These are phyloP conservation scores for Exophiala oligosperma DNA, from an alignment of 2,329 filamentous ascomycete species.

Conservation along the genomic window DNA sequence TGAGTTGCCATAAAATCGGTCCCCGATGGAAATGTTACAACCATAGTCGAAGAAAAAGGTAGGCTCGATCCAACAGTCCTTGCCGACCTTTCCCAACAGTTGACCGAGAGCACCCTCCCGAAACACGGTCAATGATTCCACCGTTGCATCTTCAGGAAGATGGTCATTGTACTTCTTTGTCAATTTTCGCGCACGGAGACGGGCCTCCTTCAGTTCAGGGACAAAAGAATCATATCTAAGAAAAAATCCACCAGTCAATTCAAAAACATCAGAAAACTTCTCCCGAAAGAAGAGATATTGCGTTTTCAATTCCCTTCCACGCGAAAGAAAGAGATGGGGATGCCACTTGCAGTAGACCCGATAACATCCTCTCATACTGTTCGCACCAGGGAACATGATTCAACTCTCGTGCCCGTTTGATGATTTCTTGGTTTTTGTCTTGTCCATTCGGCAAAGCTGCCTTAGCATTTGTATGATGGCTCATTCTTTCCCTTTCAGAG, in stretches of 20 bases:
- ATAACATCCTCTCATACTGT: constrained; percentile 31
- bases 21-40: constrained; percentile 63
- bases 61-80: constrained; percentile 53
- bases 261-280: neutral
- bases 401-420: too few relatives aligned
- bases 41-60: constrained; percentile 66
- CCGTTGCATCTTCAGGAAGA: neutral
- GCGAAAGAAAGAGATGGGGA: neutral
- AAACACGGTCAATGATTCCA: neutral
- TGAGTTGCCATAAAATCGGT: constrained; percentile 58
- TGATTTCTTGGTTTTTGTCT: too few relatives aligned
- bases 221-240: too few relatives aligned
- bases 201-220: too few relatives aligned
- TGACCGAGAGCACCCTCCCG: neutral
- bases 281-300: neutral
- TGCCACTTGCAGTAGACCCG: constrained; percentile 28
- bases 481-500: too few relatives aligned
- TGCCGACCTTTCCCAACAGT: neutral
- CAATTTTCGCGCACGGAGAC: too few relatives aligned
- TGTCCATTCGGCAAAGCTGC: too few relatives aligned
- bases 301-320: neutral
- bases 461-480: too few relatives aligned
- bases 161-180: neutral
- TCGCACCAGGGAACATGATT: constrained; percentile 30
- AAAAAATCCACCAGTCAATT: too few relatives aligned